Evolutionary conservation across 306 rosid genomes (phyloP), one percentile per base, ranked within the genome.

Genomic region (Bauhinia variegata): DNA sequence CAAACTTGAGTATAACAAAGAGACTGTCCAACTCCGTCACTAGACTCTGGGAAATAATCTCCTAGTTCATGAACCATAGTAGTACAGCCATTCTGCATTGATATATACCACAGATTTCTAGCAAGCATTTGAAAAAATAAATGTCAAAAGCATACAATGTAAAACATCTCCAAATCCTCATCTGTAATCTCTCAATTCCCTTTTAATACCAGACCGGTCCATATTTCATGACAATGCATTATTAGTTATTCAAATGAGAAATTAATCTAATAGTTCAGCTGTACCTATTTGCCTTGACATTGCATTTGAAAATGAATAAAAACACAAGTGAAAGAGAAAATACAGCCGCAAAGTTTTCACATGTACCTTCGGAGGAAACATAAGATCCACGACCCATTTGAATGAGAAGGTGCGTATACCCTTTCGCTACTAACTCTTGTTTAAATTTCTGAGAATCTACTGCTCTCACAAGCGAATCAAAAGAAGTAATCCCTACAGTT

Each of bases 341-440:
- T 2, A 64, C 4, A 18, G 52, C 39, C 4, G 32, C 9, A 30
- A 7, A 65, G 18, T 37, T 19, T 11, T n/a, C 30, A 36, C 33
- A 71, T 44, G 3, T 55, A 93, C 96, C 96, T 79, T 88, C 12
- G 80, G 67, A 7, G 96, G 98, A 59, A n/a, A 80, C 41, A 43
- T 84, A 87, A 13, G 86, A 75, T 68, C 98, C 91, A 4, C 96
- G 86, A 43, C 96, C 93, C 93, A 87, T 81, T 80, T 86, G 93
- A 72, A 89, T 81, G 67, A 87, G 79, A 70, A 92, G 88, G 67
- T 84, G 80, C 6, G 96, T 83, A 49, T 86, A 87, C 31, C 93
- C 98, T 74, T 91, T 86, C 51, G 75, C 72, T 14, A 58, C 56
- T 53, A 92, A 65, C 63, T 78, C 85, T 23, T 81, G 53, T 67